Evolutionary conservation across 352 stramenopile species (phyloP), one percentile per base, ranked within the genome.

Genomic region (Blastocystis sp.): DNA sequence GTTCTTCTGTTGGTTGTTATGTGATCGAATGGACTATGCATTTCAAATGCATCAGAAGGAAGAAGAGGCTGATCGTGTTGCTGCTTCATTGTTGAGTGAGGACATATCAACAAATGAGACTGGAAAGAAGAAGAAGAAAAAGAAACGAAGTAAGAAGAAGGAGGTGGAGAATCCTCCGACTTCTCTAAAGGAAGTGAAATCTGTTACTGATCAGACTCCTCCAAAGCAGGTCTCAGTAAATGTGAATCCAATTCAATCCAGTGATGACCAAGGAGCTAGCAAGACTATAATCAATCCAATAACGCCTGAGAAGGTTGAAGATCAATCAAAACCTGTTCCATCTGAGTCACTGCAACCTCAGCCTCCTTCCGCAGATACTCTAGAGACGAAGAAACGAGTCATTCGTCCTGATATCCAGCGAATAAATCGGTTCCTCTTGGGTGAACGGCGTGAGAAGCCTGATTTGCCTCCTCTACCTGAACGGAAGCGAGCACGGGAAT

Each of bases 1-100:
- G 21, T 83, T 83, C 54, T 54, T 83, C 9, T 67, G 46, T 37
- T 83, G 71, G 71, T 24, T 83, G n/a, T n/a, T 83, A 14, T 83
- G 71, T 27, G 21, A 83, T 43, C 71, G 58, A 9, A 83, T 83
- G 29, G 46, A 65, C 32, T 21, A 43, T 14, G 71, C 71, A 21
- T 83, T 49, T 27, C 71, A 83, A 42, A 65, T 83, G 71, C 49
- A 83, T 29, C 49, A 63, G 39, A 65, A 43, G 19, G 71, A 83
- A 35, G 51, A 51, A 21, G 71, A 83, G 51, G 71, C 71, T 9
- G 32, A 83, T 63, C 71, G 71, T n/a, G 46, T 65, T 32, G 71
- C 71, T n/a, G 71, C 71, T 24, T 46, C 58, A 5, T 27, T 83
- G 16, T 56, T 83, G 3, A 83, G 66, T n/a, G 71, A 83, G 35